Conservation (phyloP, 2,329 filamentous ascomycete genomes). For the Gnomoniopsis sp. region DNA sequence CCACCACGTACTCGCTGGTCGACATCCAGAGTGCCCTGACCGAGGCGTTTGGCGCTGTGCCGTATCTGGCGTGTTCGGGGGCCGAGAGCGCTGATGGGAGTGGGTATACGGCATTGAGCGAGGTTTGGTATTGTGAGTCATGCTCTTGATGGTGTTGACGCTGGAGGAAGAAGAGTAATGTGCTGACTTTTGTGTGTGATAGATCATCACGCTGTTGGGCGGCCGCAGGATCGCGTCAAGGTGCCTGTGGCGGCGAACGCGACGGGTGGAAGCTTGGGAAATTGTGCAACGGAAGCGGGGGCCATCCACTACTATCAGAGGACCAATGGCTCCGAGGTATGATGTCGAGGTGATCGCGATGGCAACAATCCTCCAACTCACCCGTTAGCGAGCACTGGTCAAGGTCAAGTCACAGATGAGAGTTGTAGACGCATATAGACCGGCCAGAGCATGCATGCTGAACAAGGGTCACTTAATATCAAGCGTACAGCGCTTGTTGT, state of each 20-base stretch:
- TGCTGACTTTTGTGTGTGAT: background rate
- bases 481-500: background rate
- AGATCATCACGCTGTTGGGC: constrained; percentile 55
- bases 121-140: constrained; percentile 58
- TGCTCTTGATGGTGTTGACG: background rate
- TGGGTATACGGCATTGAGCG: constrained; percentile 54
- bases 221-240: constrained; percentile 49
- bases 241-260: constrained; percentile 40
- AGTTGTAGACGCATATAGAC: background rate
- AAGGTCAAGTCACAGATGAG: background rate
- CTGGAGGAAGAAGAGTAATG: background rate
- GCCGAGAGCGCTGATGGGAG: constrained; percentile 50
- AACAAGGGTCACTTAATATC: background rate
- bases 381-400: too few relatives aligned
- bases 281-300: constrained; percentile 50
- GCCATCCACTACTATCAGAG: constrained; percentile 56
- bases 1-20: constrained; percentile 50
- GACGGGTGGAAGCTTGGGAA: constrained; percentile 47
- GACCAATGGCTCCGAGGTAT: constrained; percentile 34
- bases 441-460: background rate
- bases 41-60: constrained; percentile 48
- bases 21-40: constrained; percentile 50
- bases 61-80: constrained; percentile 60
- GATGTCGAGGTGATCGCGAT: background rate
- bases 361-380: background rate